Conservation (phyloP, 2,329 filamentous ascomycete species). For the Aspergillus sp. region DNA sequence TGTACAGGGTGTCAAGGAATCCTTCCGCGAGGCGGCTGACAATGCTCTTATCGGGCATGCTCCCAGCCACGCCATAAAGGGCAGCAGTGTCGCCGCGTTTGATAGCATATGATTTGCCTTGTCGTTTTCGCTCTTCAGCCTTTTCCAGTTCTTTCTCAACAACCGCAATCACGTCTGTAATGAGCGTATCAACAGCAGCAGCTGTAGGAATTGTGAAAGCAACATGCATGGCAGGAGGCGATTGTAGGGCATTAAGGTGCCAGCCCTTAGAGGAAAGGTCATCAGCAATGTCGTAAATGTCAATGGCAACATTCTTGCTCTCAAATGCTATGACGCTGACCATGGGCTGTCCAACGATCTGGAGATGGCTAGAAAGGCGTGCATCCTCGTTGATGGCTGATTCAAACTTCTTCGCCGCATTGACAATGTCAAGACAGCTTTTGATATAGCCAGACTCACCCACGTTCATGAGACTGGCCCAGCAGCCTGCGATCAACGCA, state of each 20-base stretch:
- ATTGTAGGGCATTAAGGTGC: slow-evolving; percentile 94
- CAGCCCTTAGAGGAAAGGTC: slow-evolving; percentile 80
- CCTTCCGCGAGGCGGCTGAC: slow-evolving; percentile 86
- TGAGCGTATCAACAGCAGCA: slow-evolving; percentile 75
- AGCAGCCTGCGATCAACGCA: slow-evolving; percentile 92
- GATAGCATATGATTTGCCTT: slow-evolving; percentile 56
- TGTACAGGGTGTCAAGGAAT: slow-evolving; percentile 91
- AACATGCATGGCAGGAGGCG: slow-evolving; percentile 87
- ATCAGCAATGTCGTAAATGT: slow-evolving; percentile 94
- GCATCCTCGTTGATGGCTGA: slow-evolving; percentile 70
- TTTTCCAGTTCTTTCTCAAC: slow-evolving; percentile 73
- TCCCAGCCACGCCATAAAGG: slow-evolving; percentile 92
- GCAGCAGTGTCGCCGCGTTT: slow-evolving; percentile 73
- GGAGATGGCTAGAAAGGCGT: slow-evolving; percentile 68
- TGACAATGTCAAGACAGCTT: slow-evolving; percentile 84
- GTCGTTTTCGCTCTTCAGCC: slow-evolving; percentile 65
- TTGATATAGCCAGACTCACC: slow-evolving; percentile 87
- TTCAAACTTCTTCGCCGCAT: slow-evolving; percentile 78
- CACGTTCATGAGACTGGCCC: slow-evolving; percentile 85
- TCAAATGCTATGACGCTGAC: slow-evolving; percentile 89
- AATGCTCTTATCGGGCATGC: slow-evolving; percentile 91
- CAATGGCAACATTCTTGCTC: slow-evolving; percentile 66
- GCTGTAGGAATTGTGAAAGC: slow-evolving; percentile 88
- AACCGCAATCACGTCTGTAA: slow-evolving; percentile 64
- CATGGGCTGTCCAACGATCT: slow-evolving; percentile 78